These are phyloP conservation scores for Blastobotrys muscicola DNA, from an alignment of 805 yeast species.

Conservation along the genomic window DNA sequence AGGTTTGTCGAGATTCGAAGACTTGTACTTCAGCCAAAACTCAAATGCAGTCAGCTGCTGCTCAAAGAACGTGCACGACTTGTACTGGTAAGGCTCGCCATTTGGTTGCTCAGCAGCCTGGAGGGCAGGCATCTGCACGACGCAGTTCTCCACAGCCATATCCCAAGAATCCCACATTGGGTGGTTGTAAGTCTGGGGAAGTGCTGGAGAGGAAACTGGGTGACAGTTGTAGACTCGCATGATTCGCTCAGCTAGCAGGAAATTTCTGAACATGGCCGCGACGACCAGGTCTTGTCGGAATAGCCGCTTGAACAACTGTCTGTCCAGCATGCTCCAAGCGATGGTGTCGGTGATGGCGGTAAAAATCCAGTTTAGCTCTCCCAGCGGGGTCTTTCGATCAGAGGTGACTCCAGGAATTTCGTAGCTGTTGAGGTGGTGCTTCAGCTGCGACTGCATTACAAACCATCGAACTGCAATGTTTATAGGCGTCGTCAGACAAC, in stretches of 20 bases:
- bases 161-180: slow-evolving; percentile 99
- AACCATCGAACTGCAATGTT: slow-evolving; percentile 91
- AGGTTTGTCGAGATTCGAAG: slow-evolving; percentile 71
- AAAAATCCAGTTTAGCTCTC: slow-evolving; percentile 95
- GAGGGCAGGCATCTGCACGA: slow-evolving; percentile 39
- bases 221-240: slow-evolving; percentile 92
- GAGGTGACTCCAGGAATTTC: slow-evolving; percentile 84
- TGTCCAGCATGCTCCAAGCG: slow-evolving; percentile 88
- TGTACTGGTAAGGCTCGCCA: slow-evolving; percentile 43
- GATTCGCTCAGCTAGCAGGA: slow-evolving; percentile 80
- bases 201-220: slow-evolving; percentile 87
- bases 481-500: slow-evolving; percentile 91
- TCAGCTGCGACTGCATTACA: slow-evolving; percentile 52
- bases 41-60: slow-evolving; percentile 95
- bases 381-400: slow-evolving; percentile 89
- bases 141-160: slow-evolving; percentile 87
- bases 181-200: slow-evolving; percentile 77
- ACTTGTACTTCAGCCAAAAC: slow-evolving; percentile 80
- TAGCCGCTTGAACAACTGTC: slow-evolving; percentile 78
- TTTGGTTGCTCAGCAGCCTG: slow-evolving; percentile 26
- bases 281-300: slow-evolving; percentile 95
- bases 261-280: slow-evolving; percentile 90
- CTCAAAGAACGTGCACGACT: slow-evolving; percentile 90
- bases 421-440: slow-evolving; percentile 31
- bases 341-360: slow-evolving; percentile 97